Conservation (phyloP, 139 green algal species). For the Chloropicon primus region DNA sequence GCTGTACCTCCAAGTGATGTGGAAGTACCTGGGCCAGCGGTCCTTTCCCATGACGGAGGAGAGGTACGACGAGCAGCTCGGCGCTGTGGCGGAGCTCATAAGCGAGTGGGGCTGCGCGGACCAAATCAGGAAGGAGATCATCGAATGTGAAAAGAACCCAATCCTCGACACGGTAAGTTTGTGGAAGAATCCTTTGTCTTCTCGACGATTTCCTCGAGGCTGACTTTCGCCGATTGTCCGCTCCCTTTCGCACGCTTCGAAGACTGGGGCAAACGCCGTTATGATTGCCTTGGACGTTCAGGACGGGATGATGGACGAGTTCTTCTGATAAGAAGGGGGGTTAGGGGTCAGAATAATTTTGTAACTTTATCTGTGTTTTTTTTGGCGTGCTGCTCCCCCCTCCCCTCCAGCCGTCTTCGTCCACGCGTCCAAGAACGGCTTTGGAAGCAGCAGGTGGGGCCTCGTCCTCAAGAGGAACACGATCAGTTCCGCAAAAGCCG, state of each 20-base stretch:
- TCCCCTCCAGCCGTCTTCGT: no score
- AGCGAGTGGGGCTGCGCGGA: conserved; percentile 23
- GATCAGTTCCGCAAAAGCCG: not conserved
- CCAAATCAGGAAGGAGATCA: conserved; percentile 24
- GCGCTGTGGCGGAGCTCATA: conserved; percentile 22
- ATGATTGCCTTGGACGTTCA: not conserved
- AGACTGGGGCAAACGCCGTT: not conserved
- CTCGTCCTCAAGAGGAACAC: not conserved
- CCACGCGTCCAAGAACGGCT: no score
- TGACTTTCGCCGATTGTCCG: no score
- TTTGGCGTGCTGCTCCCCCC: no score
- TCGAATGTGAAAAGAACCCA: not conserved
- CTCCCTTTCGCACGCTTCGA: no score
- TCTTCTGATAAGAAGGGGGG: no score
- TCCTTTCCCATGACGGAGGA: conserved; percentile 29
- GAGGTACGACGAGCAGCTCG: conserved; percentile 31
- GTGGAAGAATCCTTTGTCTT: no score
- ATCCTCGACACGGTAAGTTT: not conserved
- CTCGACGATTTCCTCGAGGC: no score
- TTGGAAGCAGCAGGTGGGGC: not conserved
- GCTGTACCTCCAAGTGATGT: conserved; percentile 29
- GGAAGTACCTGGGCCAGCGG: conserved; percentile 34
- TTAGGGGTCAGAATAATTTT: no score
- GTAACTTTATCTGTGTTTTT: no score
- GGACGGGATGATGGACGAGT: not conserved